Conservation (phyloP, 2,329 filamentous ascomycete genomes). For the Fusarium stilboides region DNA sequence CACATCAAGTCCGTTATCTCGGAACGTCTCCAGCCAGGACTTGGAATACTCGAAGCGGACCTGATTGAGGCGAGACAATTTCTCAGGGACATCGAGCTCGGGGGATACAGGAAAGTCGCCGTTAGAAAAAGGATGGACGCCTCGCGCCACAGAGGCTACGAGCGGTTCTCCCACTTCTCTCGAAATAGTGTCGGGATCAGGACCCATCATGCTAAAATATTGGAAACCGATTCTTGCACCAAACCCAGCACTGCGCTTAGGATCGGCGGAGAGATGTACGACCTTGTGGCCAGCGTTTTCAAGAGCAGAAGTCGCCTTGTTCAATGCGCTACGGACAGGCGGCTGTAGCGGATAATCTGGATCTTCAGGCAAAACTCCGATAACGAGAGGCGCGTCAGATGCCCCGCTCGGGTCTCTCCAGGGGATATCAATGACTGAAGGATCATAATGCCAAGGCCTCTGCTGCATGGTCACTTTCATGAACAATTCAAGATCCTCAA, state of each 20-base stretch:
- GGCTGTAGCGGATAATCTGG: constrained; percentile 65
- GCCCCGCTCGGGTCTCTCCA: constrained; percentile 58
- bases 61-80: constrained; percentile 20
- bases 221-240: constrained; percentile 43
- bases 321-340: constrained; percentile 62
- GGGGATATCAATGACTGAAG: constrained; percentile 57
- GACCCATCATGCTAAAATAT: constrained; percentile 34
- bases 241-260: constrained; percentile 18
- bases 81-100: not conserved
- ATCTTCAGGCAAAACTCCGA: constrained; percentile 66
- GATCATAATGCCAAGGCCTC: constrained; percentile 63
- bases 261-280: constrained; percentile 52
- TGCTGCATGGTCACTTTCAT: constrained; percentile 59
- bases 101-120: constrained; percentile 35
- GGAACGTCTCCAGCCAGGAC: constrained; percentile 35
- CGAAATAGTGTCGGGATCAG: constrained; percentile 26
- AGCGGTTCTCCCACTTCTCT: constrained; percentile 41
- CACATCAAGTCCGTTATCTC: constrained; percentile 38
- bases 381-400: constrained; percentile 46
- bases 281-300: constrained; percentile 62
- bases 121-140: constrained; percentile 37
- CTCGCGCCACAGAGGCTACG: constrained; percentile 34
- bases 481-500: constrained; percentile 50
- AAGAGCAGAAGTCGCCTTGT: constrained; percentile 57
- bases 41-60: constrained; percentile 22